These are phyloP conservation scores for Penicillium brasilianum DNA, from an alignment of 2,329 filamentous ascomycete species.

Conservation along the genomic window DNA sequence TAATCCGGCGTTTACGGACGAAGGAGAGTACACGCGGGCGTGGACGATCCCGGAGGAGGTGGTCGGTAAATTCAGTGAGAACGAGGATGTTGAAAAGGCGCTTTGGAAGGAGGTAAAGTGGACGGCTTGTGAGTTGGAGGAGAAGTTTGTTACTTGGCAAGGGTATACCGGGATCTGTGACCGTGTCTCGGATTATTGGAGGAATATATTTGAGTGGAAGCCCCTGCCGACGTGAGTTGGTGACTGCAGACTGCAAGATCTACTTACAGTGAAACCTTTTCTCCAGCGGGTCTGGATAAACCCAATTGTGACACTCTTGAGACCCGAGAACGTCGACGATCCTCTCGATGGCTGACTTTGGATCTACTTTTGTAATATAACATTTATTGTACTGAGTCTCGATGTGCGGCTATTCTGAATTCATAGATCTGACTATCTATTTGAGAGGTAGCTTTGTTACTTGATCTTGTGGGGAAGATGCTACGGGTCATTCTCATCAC, in stretches of 20 bases:
- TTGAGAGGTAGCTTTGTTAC: too few relatives aligned
- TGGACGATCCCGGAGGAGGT: conserved; percentile 40
- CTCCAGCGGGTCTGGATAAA: not conserved
- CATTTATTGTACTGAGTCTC: too few relatives aligned
- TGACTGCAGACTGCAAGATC: not conserved
- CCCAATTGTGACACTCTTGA: not conserved
- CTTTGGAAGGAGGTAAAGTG: conserved; percentile 48
- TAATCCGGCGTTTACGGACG: conserved; percentile 35
- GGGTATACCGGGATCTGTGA: conserved; percentile 38
- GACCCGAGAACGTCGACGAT: not conserved
- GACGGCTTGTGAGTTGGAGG: conserved; percentile 46
- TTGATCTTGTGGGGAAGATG: too few relatives aligned
- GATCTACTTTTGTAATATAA: not conserved
- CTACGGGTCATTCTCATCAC: too few relatives aligned
- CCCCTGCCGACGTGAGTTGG: conserved; percentile 4
- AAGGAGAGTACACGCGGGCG: conserved; percentile 40
- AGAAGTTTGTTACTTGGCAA: conserved; percentile 39
- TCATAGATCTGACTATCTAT: too few relatives aligned
- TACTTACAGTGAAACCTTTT: not conserved
- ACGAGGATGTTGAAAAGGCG: conserved; percentile 41
- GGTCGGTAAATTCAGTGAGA: conserved; percentile 35
- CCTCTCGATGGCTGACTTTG: too few relatives aligned
- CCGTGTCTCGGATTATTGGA: conserved; percentile 41
- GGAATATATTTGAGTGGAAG: conserved; percentile 32
- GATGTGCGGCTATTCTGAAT: not conserved